Base-by-base conservation (phyloP, 257 asterid genomes). In the Gentiana dahurica region DNA sequence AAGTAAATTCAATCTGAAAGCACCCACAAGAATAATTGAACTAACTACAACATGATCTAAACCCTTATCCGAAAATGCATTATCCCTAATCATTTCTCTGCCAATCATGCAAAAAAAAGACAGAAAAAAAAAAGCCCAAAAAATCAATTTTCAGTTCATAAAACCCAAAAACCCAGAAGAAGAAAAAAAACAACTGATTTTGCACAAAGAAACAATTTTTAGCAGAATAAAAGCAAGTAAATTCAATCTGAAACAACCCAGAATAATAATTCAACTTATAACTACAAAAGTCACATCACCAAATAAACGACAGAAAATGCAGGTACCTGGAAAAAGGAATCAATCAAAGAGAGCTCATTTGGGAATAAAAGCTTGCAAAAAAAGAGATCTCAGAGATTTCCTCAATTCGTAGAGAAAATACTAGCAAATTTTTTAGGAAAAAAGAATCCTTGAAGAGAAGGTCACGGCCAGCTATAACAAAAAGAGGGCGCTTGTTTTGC, bases 321-420 rank as follows among this genome's bases (percentile, higher is more conserved):
- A 43, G 9, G 38, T 57, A 57, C 41, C 51, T 57, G 61, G 43
- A 43, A 13, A 15, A 55, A 55, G 4, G 41, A 37, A 6, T 38
- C 12, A 15, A 15, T 15, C 59, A 12, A 55, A 36, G 8, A 15
- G 36, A 48, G 49, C 37, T 13, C n/a, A 3, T 24, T 7, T 46
- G 43, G 13, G 43, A 10, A 39, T 1, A 12, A n/a, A 6, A 38
- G 38, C 12, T 6, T 12, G 8, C 59, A 55, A 13, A 57, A 56
- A 1, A 41, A 12, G 8, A 7, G 46, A 41, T 41, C 46, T 41
- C n/a, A 24, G 47, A 43, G 49, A 57, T 57, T 41, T 41, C 46
- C 61, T 7, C 52, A 4, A 38, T 32, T 32, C 12, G 52, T 1
- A 6, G 0, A 55, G 8, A 34, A 54, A 9, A 12, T 45, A 36